Conservation (phyloP, 768 basidiomycete species). For the Cystofilobasidium ferigula region DNA sequence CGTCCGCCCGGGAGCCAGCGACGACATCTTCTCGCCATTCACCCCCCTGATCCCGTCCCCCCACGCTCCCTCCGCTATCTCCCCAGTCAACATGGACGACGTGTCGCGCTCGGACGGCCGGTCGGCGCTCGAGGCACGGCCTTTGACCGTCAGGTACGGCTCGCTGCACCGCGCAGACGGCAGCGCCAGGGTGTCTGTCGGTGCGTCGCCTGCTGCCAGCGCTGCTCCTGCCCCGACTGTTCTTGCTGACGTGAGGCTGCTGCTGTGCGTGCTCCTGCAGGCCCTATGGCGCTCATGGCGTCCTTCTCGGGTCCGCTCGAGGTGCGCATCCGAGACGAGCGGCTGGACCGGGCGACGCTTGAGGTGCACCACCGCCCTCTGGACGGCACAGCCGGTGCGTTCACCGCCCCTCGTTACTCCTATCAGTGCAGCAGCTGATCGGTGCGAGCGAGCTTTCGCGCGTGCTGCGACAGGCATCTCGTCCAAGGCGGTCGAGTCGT, state of each 20-base stretch:
- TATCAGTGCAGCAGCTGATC: too few species aligned
- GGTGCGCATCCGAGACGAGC: conserved; percentile 56
- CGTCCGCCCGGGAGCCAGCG: neutral
- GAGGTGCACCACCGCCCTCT: conserved; percentile 65
- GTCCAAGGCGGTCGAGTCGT: conserved; percentile 50
- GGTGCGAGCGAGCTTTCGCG: neutral
- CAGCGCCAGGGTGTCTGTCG: conserved; percentile 19
- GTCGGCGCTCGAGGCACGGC: conserved; percentile 29
- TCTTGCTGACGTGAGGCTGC: neutral
- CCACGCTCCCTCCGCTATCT: neutral
- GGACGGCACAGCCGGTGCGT: conserved; percentile 50
- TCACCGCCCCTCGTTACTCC: neutral
- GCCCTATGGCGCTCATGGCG: conserved; percentile 46
- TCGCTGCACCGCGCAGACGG: conserved; percentile 40
- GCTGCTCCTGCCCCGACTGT: neutral
- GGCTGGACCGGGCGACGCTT: conserved; percentile 59
- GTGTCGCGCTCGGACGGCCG: conserved; percentile 30
- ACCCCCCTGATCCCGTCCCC: too few species aligned
- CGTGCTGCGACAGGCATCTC: conserved; percentile 44
- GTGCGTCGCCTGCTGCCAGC: neutral
- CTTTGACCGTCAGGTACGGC: conserved; percentile 32
- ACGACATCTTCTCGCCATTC: neutral
- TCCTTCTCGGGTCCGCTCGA: conserved; percentile 75
- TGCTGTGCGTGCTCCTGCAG: conserved; percentile 31
- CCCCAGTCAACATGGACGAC: conserved; percentile 4